Base-by-base conservation (phyloP, 2,329 filamentous ascomycete genomes). In the Calonectria multiphialidica region DNA sequence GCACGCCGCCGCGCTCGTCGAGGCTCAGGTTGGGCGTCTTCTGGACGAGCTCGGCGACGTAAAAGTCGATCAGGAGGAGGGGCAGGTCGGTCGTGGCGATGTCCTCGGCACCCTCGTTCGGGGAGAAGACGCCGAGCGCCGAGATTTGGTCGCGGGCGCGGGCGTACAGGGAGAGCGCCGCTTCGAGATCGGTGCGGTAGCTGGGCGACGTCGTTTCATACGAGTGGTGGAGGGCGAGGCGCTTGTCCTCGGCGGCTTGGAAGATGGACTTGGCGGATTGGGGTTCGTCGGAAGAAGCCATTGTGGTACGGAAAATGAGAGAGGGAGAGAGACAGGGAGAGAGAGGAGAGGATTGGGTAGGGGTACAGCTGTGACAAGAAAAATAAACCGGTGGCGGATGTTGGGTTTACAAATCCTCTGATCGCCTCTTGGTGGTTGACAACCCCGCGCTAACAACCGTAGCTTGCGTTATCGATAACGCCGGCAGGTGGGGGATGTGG, bases 21-120 rank as follows among this genome's bases (percentile, higher is more conserved):
- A 86, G 86, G 49, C 84, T 83, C 8, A 86, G 82, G 50, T 88
- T 87, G 71, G 90, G 91, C 72, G 93, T 88, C 76, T 91, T 93
- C 79, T 95, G 91, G 44, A 93, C 86, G 15, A 98, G 88, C 80
- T 98, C 95, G 40, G 95, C 96, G 66, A 97, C 87, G 79, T 93
- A 90, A 83, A 93, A 95, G 83, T 93, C 89, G 73, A 96, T 90
- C 25, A 95, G 89, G 73, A 99, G 89, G 82, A 96, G 98, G 85
- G 95, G 95, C 37, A 99, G 86, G 80, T 98, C 93, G n/a, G 90
- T 88, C 1, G 96, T 97, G 16, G 94, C 88, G 37, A 98, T 86
- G 84, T 99, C 97, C 73, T 99, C 97, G 45, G 96, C 84, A 1
- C 90, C 90, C 83, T 99, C 97, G 84, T 99, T 99, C 42, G 92